Evolutionary conservation across 177 flowering plant genomes (phyloP).

Genomic region (Vitis hybrid): DNA sequence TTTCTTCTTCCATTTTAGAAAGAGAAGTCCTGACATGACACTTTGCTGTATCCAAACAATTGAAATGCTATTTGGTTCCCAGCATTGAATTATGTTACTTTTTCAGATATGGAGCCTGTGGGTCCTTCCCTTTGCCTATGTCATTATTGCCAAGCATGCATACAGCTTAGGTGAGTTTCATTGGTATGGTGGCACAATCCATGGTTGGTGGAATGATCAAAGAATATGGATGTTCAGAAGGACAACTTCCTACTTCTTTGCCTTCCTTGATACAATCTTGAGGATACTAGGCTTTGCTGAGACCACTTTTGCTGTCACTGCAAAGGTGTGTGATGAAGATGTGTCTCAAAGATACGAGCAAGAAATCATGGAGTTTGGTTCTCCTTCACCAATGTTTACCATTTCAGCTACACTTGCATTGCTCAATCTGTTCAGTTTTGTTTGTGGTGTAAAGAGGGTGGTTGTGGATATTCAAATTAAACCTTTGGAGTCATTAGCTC

Average conservation of each 20-base stretch:
- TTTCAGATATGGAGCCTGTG: constrained; percentile 47
- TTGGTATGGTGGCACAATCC: constrained; percentile 30
- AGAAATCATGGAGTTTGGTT: constrained; percentile 47
- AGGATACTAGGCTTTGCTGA: constrained; percentile 23
- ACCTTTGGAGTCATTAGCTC: constrained; percentile 4
- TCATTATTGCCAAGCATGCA: constrained; percentile 22
- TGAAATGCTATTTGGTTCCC: background rate
- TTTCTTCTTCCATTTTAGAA: too few relatives aligned
- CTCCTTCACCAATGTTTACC: too few relatives aligned
- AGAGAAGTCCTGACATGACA: too few relatives aligned
- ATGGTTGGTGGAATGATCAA: constrained; percentile 51
- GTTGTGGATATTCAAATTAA: background rate
- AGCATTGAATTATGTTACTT: background rate
- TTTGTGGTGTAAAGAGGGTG: constrained; percentile 11
- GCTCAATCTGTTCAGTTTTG: constrained; percentile 24
- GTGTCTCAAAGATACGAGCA: constrained; percentile 25
- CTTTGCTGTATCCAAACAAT: too few relatives aligned
- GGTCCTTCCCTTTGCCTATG: constrained; percentile 48
- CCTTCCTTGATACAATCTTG: constrained; percentile 23
- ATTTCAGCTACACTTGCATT: constrained; percentile 29
- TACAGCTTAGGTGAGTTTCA: constrained; percentile 41
- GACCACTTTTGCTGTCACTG: constrained; percentile 25
- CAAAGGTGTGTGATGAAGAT: constrained; percentile 35
- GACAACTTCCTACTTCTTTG: constrained; percentile 40
- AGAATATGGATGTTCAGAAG: constrained; percentile 46